These are phyloP conservation scores for Malus sieversii DNA, from an alignment of 306 rosid genomes.

Conservation along the genomic window DNA sequence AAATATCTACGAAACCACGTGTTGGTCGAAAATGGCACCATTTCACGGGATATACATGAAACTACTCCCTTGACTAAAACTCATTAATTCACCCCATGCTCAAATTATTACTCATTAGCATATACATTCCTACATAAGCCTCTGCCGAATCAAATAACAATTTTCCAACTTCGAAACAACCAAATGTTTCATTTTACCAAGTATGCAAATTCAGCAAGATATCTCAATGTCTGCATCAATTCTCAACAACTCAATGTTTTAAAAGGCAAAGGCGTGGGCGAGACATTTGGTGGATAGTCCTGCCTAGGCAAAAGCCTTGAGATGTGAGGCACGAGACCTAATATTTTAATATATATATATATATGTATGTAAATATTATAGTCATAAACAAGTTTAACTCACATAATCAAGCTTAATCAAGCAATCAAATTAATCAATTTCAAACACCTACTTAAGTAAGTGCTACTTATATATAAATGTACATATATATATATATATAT, in stretches of 20 bases:
- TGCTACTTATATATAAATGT: no score
- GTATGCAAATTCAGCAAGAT: not conserved
- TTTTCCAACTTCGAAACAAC: not conserved
- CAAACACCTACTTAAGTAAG: no score
- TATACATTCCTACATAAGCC: not conserved
- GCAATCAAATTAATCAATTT: no score
- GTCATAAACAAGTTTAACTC: no score
- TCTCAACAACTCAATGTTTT: not conserved
- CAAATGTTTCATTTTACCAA: not conserved
- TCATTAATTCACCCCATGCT: not conserved
- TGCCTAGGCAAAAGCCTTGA: no score
- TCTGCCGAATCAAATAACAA: not conserved
- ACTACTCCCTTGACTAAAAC: slow-evolving; percentile 44
- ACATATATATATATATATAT: no score
- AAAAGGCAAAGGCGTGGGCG: no score
- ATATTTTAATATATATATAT: no score
- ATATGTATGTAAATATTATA: no score
- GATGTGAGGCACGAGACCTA: no score
- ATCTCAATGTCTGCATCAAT: not conserved
- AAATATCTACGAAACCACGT: not conserved
- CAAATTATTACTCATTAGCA: not conserved
- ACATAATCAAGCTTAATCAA: no score
- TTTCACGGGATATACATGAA: slow-evolving; percentile 50
- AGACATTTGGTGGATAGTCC: no score
- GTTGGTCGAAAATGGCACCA: slow-evolving; percentile 26